Percentiles rank a stretch among this genome's conserved stretches.
Conservation (phyloP, 1,139 yeast species). For the Lodderomyces orthopsilosis region DNA sequence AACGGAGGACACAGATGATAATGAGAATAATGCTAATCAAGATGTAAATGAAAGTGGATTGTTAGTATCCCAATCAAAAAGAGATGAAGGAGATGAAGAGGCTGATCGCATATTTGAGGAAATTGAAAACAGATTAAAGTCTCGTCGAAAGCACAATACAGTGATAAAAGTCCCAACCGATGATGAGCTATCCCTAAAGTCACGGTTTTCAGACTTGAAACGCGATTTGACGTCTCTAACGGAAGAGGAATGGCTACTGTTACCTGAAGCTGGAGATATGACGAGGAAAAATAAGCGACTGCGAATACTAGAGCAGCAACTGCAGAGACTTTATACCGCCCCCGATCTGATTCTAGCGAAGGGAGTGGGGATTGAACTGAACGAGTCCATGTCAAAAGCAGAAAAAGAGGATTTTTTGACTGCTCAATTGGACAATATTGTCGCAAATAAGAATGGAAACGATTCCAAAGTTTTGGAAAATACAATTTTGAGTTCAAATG, state of each 20-base stretch:
- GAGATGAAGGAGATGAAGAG: conserved; percentile 63
- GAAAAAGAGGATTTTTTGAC: conserved; percentile 55
- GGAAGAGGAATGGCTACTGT: conserved; percentile 70
- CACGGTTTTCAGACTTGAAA: conserved; percentile 51
- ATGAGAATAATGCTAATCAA: conserved; percentile 18
- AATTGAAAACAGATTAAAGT: conserved; percentile 56
- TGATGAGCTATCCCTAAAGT: conserved; percentile 9
- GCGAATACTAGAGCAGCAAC: conserved; percentile 60
- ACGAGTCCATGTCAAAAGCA: neutral
- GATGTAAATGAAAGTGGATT: conserved; percentile 22
- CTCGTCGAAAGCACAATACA: conserved; percentile 22
- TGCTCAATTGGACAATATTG: conserved; percentile 39
- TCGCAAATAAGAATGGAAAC: conserved; percentile 21
- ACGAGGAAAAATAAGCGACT: conserved; percentile 76
- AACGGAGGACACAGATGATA: conserved; percentile 29
- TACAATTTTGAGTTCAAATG: conserved; percentile 11
- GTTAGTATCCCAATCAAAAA: conserved; percentile 17
- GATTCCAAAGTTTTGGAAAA: conserved; percentile 39
- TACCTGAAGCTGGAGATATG: conserved; percentile 89
- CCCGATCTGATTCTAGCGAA: conserved; percentile 63
- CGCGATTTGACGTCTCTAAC: conserved; percentile 57
- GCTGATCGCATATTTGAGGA: conserved; percentile 70
- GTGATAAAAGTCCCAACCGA: neutral
- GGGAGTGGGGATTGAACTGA: conserved; percentile 8
- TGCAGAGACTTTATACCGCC: conserved; percentile 74